Evolutionary conservation across 1,139 yeast genomes (phyloP), one percentile per base, ranked within the genome.

Genomic region (Nadsonia commutata): DNA sequence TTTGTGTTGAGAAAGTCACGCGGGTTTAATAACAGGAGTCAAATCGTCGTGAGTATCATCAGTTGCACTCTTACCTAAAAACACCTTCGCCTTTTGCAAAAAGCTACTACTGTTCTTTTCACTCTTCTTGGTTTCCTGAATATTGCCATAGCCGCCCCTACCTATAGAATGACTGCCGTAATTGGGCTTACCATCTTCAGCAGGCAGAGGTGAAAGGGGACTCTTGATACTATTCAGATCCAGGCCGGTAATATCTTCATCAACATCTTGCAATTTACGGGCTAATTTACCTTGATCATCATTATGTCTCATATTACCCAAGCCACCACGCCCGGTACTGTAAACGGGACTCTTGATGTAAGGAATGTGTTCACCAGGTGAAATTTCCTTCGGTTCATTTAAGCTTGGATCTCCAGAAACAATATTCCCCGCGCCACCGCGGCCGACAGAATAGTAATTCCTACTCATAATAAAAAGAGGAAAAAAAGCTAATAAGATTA

Each of bases 381-480:
- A 43, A 16, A 46, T 42, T 36, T 48, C 50, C 17, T 43, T 52
- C 31, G 51, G 53, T 53, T 74, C 77, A 3, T 76, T 74, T 9
- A 76, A 68, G 7, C 78, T 76, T 36, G 65, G 58, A 38, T 66
- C 58, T 38, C 76, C 64, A 1, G 66, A 52, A 50, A 71, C 67
- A 46, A 81, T 76, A 56, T 81, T 81, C 7, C 90, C 90, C 0
- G 83, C 82, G 3, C 93, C 90, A 9, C 93, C 93, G 50, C 93
- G 69, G 9, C 90, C 90, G 0, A 85, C 78, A n/a, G 81, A 74
- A 51, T 69, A 51, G 47, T 51, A 56, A 20, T 45, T 44, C 17
- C 44, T 27, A 21, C 9, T 21, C n/a, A n/a, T n/a, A n/a, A n/a
- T n/a, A n/a, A n/a, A n/a, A n/a, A n/a, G n/a, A n/a, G n/a, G n/a